Conservation (phyloP, 2,329 filamentous ascomycete species). For the Fusarium equiseti region DNA sequence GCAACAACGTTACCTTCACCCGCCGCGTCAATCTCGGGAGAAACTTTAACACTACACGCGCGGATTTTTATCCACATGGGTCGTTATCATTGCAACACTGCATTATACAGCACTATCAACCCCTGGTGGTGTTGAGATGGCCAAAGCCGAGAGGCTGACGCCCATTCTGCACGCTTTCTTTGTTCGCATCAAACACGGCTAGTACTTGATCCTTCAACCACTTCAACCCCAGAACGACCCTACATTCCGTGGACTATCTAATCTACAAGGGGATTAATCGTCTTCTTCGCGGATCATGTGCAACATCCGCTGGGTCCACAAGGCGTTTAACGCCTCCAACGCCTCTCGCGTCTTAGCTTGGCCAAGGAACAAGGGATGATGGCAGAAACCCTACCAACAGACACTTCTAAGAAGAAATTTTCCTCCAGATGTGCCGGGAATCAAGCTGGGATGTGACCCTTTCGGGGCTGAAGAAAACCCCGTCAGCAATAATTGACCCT, state of each 20-base stretch:
- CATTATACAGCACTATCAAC: neutral
- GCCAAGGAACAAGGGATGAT: slow-evolving; percentile 37
- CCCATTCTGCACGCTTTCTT: slow-evolving; percentile 19
- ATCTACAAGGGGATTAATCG: slow-evolving; percentile 46
- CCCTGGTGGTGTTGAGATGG: slow-evolving; percentile 15
- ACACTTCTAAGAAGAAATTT: slow-evolving; percentile 30
- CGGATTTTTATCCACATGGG: slow-evolving; percentile 23
- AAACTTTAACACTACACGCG: slow-evolving; percentile 19
- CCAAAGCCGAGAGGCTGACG: slow-evolving; percentile 13
- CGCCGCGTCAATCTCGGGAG: slow-evolving; percentile 29
- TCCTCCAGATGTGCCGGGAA: slow-evolving; percentile 37
- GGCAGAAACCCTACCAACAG: slow-evolving; percentile 40
- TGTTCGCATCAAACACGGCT: slow-evolving; percentile 15
- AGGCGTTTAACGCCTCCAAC: slow-evolving; percentile 51
- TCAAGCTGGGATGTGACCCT: slow-evolving; percentile 30
- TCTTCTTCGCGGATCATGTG: slow-evolving; percentile 48
- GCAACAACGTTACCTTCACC: slow-evolving; percentile 19
- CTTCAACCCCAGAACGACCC: slow-evolving; percentile 30
- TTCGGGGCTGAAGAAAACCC: neutral
- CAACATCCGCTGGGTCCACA: slow-evolving; percentile 50
- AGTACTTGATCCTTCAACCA: slow-evolving; percentile 35
- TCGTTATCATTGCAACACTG: neutral
- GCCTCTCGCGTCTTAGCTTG: slow-evolving; percentile 43
- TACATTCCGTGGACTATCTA: slow-evolving; percentile 40
- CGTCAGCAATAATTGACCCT: neutral